Evolutionary conservation across 2,329 filamentous ascomycete genomes (phyloP).

Genomic region (Fusarium gaditjirri): DNA sequence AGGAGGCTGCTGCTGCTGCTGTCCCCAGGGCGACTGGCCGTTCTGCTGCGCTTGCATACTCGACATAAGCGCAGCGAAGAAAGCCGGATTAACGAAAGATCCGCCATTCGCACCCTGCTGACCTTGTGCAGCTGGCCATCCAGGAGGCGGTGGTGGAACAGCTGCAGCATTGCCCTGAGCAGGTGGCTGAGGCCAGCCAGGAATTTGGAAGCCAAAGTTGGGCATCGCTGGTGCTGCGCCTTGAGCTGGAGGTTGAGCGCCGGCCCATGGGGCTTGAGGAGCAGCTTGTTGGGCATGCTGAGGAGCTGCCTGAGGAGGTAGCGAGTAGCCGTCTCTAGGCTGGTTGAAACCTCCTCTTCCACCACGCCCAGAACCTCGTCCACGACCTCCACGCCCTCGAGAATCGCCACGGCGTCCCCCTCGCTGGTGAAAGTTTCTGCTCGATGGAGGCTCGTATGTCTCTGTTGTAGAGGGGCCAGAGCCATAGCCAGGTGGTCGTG

Average conservation of each 20-base stretch:
- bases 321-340: slow-evolving; percentile 55
- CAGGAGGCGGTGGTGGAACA: slow-evolving; percentile 56
- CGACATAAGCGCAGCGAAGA: slow-evolving; percentile 62
- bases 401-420: slow-evolving; percentile 58
- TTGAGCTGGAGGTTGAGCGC: slow-evolving; percentile 28
- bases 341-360: slow-evolving; percentile 50
- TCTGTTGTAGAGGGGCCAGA: slow-evolving; percentile 58
- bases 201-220: slow-evolving; percentile 57
- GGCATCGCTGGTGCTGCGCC: slow-evolving; percentile 42
- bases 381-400: slow-evolving; percentile 57
- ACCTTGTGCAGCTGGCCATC: slow-evolving; percentile 46
- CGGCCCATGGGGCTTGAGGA: slow-evolving; percentile 29
- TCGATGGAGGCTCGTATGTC: slow-evolving; percentile 48
- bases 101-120: slow-evolving; percentile 50
- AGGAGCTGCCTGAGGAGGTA: slow-evolving; percentile 49
- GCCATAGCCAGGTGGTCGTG: slow-evolving; percentile 73
- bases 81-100: slow-evolving; percentile 67
- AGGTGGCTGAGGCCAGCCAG: slow-evolving; percentile 54
- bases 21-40: slow-evolving; percentile 45
- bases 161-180: slow-evolving; percentile 42
- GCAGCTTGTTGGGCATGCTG: slow-evolving; percentile 49
- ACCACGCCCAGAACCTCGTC: slow-evolving; percentile 55
- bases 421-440: slow-evolving; percentile 48
- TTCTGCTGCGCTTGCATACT: slow-evolving; percentile 54
- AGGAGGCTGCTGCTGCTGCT: slow-evolving; percentile 46